Base-by-base conservation (phyloP, 2,329 filamentous ascomycete genomes). In the Pleoardoris graminearum region DNA sequence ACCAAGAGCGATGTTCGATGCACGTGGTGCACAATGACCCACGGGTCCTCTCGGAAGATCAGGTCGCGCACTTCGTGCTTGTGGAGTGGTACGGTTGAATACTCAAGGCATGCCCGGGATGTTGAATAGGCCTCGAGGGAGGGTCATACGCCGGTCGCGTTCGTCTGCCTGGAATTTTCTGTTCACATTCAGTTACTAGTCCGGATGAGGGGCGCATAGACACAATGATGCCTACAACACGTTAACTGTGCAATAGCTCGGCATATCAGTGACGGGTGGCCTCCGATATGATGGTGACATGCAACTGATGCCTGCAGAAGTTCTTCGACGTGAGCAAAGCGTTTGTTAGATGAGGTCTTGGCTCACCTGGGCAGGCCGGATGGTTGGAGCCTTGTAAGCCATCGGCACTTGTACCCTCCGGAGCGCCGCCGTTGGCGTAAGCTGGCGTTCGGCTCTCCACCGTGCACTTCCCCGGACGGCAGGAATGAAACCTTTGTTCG, bases 381-480 rank as follows among this genome's bases (percentile, higher is more conserved):
- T n/a, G n/a, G n/a, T n/a, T n/a, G n/a, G n/a, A n/a, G n/a, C n/a
- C n/a, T n/a, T n/a, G n/a, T n/a, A n/a, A n/a, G n/a, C n/a, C 32
- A 49, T 65, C 65, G 63, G 65, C 27, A 54, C 41, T 63, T 59
- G 22, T 38, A n/a, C n/a, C 41, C 22, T 10, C 33, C 46, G 53
- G 64, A 62, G 58, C 56, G 54, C 67, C 68, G 68, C 68, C 55
- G n/a, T 55, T 61, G 38, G 53, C 12, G 39, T 41, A 25, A 21
- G 29, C 23, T 46, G 21, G 21, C 46, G 46, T 38, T 53, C 66
- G 68, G 68, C 68, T 71, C 68, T 70, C 68, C 68, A 50, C 48
- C 30, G 42, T 50, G 30, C 36, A n/a, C 22, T 48, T 44, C 33
- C 39, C 43, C 36, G 36, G 39, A 12, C 33, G n/a, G 41, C n/a